Base-by-base conservation (phyloP, 129 eudicot species). In the Centaurea solstitialis region DNA sequence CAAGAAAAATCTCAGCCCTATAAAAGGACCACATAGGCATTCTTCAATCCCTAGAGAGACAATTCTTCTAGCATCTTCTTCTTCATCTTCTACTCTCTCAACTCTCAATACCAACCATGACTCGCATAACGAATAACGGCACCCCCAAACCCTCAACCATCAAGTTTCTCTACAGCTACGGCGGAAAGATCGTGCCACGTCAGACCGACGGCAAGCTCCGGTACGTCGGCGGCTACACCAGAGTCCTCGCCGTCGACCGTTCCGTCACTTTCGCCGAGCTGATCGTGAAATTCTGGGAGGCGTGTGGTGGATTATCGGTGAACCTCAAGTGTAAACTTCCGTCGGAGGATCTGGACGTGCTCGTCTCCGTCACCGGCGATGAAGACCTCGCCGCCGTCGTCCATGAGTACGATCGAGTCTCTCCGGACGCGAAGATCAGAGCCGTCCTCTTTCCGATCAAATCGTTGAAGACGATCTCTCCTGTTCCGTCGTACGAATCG, bases 91-190 rank as follows among this genome's bases (percentile, higher is more conserved):
- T n/a, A n/a, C n/a, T n/a, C n/a, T n/a, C n/a, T n/a, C n/a, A n/a
- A n/a, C 72, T 65, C 61, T 26, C 20, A 37, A 8, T 37, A 35
- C 23, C 8, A 70, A 85, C 4, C 72, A 89, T 84, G 89, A 79
- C 87, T 70, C 85, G 85, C 71, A 37, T 74, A 21, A 12, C 45
- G 9, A 80, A 79, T 26, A 70, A 85, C 79, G 76, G 13, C 69
- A 71, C 8, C n/a, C n/a, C n/a, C 67, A 77, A 76, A 22, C 1
- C 68, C 7, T 67, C 75, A 15, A 69, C 86, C 0, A 73, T 91
- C 89, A 94, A 94, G 67, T 92, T 92, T 67, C 93, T 94, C 28
- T 94, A 91, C 88, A 94, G 96, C 66, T 94, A 94, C 72, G 92
- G 88, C 86, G 98, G 98, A 38, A 89, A 41, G 43, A 90, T 94